Base-by-base conservation (phyloP, 495 filamentous ascomycete species). In the Pyronema domesticum region DNA sequence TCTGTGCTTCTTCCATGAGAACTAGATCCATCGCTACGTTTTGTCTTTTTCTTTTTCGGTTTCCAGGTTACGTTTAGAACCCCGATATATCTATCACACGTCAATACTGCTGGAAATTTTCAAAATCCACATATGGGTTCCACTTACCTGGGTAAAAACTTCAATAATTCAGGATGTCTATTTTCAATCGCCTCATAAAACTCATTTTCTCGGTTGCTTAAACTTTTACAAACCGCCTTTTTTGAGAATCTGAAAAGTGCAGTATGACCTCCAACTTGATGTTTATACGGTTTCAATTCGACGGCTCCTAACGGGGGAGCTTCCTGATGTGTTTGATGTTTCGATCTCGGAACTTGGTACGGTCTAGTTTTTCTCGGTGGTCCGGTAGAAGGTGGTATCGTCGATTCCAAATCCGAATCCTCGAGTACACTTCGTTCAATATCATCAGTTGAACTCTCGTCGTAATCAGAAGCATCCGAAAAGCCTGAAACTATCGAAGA, bases 1-100 rank as follows among this genome's bases (percentile, higher is more conserved):
- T 36, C 47, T 36, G 47, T 50, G 8, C 7, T 30, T 30, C 23
- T 36, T n/a, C 47, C 47, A 36, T 50, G 11, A n/a, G 30, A 50
- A 11, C 7, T 9, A 13, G 18, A 3, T 13, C 19, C 47, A 19
- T 13, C 55, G 37, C 55, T 46, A 30, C 55, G 59, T 40, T 59
- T 55, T 10, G 37, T 63, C 49, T 75, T 75, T 17, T 74, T 69
- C 55, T 69, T 69, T 48, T 60, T 74, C 6, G 77, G 95, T 18
- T 88, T 87, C 67, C 89, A 95, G 0, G 91, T 95, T 11, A 96
- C 91, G 66, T 98, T 98, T 39, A 98, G 71, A 42, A 98, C 91
- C 17, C 91, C 91, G 57, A 98, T 95, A 60, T 98, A 98, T 65
- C 91, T 91, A 66, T 51, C 65, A 30, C 23, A 2, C 23, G 23